Base-by-base conservation (phyloP, 805 yeast genomes). In the Yarrowia sp. region DNA sequence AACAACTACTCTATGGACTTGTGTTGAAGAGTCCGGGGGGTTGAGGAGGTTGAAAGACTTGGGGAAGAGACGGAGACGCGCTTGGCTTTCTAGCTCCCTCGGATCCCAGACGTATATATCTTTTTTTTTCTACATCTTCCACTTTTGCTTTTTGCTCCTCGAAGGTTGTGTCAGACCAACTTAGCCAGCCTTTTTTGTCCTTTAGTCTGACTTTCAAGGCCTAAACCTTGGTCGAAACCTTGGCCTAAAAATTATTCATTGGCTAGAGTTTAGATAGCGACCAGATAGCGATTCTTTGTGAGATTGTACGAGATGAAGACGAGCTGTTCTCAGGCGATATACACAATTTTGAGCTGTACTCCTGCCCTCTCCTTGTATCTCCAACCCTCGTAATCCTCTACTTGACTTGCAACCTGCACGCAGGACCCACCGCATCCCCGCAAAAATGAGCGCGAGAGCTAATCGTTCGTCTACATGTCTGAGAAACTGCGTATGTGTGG, bases 241-340 rank as follows among this genome's bases (percentile, higher is more conserved):
- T 38, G 32, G 56, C 3, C 32, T n/a, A 52, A 38, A 36, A 36
- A 36, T 5, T 36, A 36, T 36, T 52, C 58, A 52, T 53, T 53
- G 59, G 59, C 43, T 53, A 19, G 59, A 53, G 56, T 50, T 50
- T 52, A 52, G 43, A 52, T 52, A 52, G 58, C 56, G 58, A 15
- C 26, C 14, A 50, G 56, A 52, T 36, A 36, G 42, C n/a, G 32
- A 11, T 19, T 46, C 32, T 46, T 46, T 19, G 32, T 46, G 32
- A 26, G 32, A 26, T 26, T 26, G 32, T 26, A 26, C 7, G 32
- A 26, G 32, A 26, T 26, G 32, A 26, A 26, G 32, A 26, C 32
- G 32, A 26, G 32, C 32, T 5, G 32, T 26, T 26, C 32, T 26
- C 7, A 5, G 32, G 32, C 32, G 32, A 26, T 26, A 26, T 26